Percentiles rank a stretch among this genome's conserved stretches.
Conservation (phyloP, 2,329 filamentous ascomycete species). For the Alternaria consortialis region DNA sequence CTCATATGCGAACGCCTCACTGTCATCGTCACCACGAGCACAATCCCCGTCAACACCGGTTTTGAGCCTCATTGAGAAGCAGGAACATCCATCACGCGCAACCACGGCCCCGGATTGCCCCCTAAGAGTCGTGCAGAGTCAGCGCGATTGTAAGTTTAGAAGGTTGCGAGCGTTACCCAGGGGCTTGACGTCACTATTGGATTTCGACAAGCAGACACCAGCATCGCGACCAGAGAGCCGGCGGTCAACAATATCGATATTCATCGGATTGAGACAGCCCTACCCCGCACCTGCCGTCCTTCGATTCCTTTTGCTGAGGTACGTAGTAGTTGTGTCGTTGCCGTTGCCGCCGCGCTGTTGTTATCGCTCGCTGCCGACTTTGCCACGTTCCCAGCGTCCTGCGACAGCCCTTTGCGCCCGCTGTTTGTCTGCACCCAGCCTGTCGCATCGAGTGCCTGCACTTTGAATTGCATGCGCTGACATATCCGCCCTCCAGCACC, state of each 20-base stretch:
- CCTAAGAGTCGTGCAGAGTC: constrained; percentile 9
- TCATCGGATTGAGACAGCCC: constrained; percentile 23
- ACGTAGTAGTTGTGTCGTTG: constrained; percentile 38
- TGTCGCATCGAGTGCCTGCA: constrained; percentile 24
- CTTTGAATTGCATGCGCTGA: constrained; percentile 24
- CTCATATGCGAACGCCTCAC: constrained; percentile 48
- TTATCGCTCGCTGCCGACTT: constrained; percentile 25
- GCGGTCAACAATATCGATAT: constrained; percentile 24
- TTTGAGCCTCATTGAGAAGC: constrained; percentile 39
- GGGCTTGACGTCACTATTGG: constrained; percentile 44
- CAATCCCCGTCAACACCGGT: constrained; percentile 36
- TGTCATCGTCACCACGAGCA: constrained; percentile 45
- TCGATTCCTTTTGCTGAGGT: constrained; percentile 34
- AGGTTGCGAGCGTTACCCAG: constrained; percentile 29
- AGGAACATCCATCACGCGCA: constrained; percentile 19
- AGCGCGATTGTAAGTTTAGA: neutral
- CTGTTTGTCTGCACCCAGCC: constrained; percentile 19
- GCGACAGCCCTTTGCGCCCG: constrained; percentile 25
- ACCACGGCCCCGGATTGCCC: constrained; percentile 18
- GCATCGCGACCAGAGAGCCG: constrained; percentile 29
- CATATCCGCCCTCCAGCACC: constrained; percentile 9
- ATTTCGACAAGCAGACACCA: constrained; percentile 30
- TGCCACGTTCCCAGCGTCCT: constrained; percentile 33
- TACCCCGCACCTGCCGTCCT: constrained; percentile 41
- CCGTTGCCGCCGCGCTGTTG: constrained; percentile 27